Evolutionary conservation across 371 early-diverging fungal genomes (phyloP), one percentile per base, ranked within the genome.

Genomic region (Mortierella sp.): DNA sequence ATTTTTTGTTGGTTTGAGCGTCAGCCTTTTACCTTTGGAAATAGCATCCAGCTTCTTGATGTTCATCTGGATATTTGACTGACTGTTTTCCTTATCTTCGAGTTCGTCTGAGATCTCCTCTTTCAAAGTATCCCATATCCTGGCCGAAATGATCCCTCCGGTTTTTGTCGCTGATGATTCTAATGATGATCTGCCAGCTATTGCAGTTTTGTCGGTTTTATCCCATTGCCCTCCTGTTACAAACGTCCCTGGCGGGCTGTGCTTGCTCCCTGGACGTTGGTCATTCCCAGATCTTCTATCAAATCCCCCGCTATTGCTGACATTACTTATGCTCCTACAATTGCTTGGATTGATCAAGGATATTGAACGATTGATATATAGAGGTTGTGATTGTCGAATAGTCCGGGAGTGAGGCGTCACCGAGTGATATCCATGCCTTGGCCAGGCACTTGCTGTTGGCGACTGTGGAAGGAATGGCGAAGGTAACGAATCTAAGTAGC

Each of bases 41-140:
- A 79, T 74, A 20, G 75, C 79, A 10, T 74, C 64, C 26, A 79
- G 66, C n/a, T 79, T 79, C 54, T 79, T 74, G 24, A 74, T 58
- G 43, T 74, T 79, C 65, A 55, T 22, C 28, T 74, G 61, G 30
- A 73, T 74, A 28, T 64, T 75, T 14, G 67, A 35, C n/a, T 66
- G 67, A 18, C 61, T 70, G 40, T 60, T 71, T 64, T 77, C 68
- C 3, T 63, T 54, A 28, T 60, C 18, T 3, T 24, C 28, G 14
- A 57, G 62, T 2, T 71, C 71, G 20, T 32, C 28, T n/a, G 61
- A 30, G 14, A 51, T 55, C n/a, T 43, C 51, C 5, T 62, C 73
- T 30, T 69, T 73, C 16, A 70, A 8, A 6, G 59, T 18, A 26
- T 73, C 70, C 78, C 78, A 78, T 30, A 54, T 35, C 45, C 45